Conservation (phyloP, 257 asterid genomes). For the Apocynum venetum region DNA sequence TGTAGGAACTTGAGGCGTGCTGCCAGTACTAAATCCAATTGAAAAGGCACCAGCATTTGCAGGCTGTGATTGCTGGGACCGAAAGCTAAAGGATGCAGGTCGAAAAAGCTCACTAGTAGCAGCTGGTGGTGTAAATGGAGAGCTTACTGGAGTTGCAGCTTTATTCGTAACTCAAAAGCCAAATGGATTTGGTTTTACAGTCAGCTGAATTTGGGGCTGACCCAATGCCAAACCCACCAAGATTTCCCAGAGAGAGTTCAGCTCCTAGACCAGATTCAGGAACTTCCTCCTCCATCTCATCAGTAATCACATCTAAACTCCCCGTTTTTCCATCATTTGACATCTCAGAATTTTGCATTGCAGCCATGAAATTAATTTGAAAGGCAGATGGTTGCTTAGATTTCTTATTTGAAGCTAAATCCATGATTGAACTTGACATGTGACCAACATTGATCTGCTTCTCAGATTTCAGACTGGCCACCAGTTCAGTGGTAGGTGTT, state of each 20-base stretch:
- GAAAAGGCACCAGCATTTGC: conserved; percentile 37
- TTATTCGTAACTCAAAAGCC: conserved; percentile 40
- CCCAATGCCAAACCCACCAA: conserved; percentile 73
- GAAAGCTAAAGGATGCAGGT: conserved; percentile 86
- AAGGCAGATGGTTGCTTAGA: conserved; percentile 29
- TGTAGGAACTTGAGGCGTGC: conserved; percentile 43
- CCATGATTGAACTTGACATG: conserved; percentile 28
- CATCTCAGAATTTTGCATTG: conserved; percentile 33
- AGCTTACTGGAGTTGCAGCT: conserved; percentile 34
- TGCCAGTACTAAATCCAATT: conserved; percentile 49
- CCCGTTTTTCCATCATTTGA: conserved; percentile 30
- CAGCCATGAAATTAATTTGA: conserved; percentile 28
- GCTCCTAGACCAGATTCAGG: conserved; percentile 60
- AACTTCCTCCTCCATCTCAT: conserved; percentile 97
- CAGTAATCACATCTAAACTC: conserved; percentile 33
- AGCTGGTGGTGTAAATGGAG: conserved; percentile 39
- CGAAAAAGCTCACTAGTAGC: conserved; percentile 70
- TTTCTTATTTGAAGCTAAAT: conserved; percentile 27
- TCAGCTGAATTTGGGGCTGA: conserved; percentile 35
- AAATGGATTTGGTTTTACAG: conserved; percentile 64
- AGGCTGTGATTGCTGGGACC: conserved; percentile 42
- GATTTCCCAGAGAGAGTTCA: conserved; percentile 49
- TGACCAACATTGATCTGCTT: conserved; percentile 32
- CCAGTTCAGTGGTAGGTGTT: conserved; percentile 22
- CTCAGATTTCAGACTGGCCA: conserved; percentile 29